Evolutionary conservation across 2,329 filamentous ascomycete genomes (phyloP).

Genomic region (Cryphonectria parasitica): DNA sequence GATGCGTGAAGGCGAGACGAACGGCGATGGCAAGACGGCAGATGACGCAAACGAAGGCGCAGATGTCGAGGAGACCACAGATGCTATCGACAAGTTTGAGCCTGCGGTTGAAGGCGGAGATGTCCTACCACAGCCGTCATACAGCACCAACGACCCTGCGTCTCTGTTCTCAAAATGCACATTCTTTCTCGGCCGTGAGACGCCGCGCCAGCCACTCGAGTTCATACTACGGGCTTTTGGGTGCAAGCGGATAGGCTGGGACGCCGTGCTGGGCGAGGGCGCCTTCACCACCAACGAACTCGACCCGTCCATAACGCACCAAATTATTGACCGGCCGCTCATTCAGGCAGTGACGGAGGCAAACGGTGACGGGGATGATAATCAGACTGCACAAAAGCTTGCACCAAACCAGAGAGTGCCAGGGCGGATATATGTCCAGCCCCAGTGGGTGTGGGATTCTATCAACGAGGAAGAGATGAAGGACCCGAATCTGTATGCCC

Average conservation of each 20-base stretch:
- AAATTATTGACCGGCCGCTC: constrained; percentile 89
- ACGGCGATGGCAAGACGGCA: constrained; percentile 44
- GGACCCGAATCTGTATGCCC: constrained; percentile 83
- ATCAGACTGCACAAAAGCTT: constrained; percentile 64
- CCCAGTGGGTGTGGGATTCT: constrained; percentile 98
- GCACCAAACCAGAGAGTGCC: constrained; percentile 74
- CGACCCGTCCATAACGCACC: constrained; percentile 90
- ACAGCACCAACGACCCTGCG: constrained; percentile 67
- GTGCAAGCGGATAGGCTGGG: constrained; percentile 96
- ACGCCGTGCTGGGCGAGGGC: constrained; percentile 85
- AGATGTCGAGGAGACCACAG: constrained; percentile 53
- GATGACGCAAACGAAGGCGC: constrained; percentile 49
- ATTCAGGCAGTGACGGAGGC: constrained; percentile 62
- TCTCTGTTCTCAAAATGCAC: constrained; percentile 87
- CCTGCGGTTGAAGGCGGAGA: constrained; percentile 83
- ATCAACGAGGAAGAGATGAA: constrained; percentile 90
- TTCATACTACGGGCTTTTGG: constrained; percentile 93
- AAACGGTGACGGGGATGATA: constrained; percentile 58
- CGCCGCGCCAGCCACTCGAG: constrained; percentile 86
- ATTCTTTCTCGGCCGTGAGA: constrained; percentile 92
- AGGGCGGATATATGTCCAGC: constrained; percentile 91
- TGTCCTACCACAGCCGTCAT: constrained; percentile 76
- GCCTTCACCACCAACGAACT: constrained; percentile 89
- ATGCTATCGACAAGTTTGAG: constrained; percentile 89
- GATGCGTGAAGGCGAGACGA: constrained; percentile 57